Base-by-base conservation (phyloP, 768 basidiomycete species). In the Boletus subcaerulescens region DNA sequence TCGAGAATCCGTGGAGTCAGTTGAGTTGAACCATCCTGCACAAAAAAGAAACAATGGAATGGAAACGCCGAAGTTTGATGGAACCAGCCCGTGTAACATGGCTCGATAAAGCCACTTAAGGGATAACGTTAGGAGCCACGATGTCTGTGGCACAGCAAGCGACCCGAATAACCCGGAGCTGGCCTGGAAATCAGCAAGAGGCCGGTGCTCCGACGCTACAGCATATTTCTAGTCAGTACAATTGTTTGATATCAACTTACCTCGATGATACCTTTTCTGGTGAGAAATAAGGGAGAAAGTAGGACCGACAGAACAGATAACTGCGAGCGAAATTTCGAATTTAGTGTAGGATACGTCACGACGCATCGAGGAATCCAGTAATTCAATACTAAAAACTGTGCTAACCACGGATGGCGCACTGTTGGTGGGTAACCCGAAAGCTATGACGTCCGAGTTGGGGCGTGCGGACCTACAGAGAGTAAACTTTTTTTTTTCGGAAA, bases 1-100 rank as follows among this genome's bases (percentile, higher is more conserved):
- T 47, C 20, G 40, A 36, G 3, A 29, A 12, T 31, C 45, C 29
- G 31, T 31, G 18, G 39, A 44, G 33, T 13, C 22, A n/a, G 36
- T 7, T 32, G 6, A 8, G 42, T 44, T 22, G 63, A 56, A 44
- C 68, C 65, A 54, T 63, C 67, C 60, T 60, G 59, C 60, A 42
- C 52, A 12, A 45, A 52, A 22, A 43, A 50, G 26, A 11, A 44
- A 36, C 29, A 42, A 48, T 40, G 41, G 35, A 14, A 33, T 46
- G 22, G 50, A 49, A 46, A 47, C 20, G 36, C 11, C 26, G 20
- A 17, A 12, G 18, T 22, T 24, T 26, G 45, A 39, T 47, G 29
- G 45, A 22, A n/a, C 29, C 15, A 3, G 11, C n/a, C 40, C 49
- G 40, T 32, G n/a, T 3, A 14, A 15, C 10, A 40, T 18, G 38